Base-by-base conservation (phyloP, 2,329 filamentous ascomycete genomes). In the Trichoderma sp. region DNA sequence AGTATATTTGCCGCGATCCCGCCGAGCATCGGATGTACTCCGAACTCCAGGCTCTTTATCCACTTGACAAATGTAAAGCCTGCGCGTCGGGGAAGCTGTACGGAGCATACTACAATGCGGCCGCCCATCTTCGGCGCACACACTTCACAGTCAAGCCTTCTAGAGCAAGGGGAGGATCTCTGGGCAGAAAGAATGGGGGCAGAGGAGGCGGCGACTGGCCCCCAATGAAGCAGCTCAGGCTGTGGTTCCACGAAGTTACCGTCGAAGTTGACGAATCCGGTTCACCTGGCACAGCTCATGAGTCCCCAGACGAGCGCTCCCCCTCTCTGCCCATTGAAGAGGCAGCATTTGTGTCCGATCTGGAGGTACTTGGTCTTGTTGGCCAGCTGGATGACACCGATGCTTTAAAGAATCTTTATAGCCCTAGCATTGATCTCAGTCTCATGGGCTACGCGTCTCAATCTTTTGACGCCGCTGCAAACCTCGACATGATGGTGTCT, bases 21-120 rank as follows among this genome's bases (percentile, higher is more conserved):
- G 74, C 76, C 13, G 73, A 75, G 0, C 76, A 74, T 19, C 83
- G 83, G 8, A 75, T 83, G 3, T 72, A 74, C 21, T 78, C 80
- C 70, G 73, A 79, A 81, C 86, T 79, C 74, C 84, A 74, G 77
- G 88, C 81, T 79, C 85, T 86, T 81, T 86, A 80, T 64, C 90
- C 94, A 52, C 86, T 98, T 40, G 83, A 84, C 62, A 91, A 91
- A 73, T 97, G 94, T 87, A 97, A 97, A 80, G 88, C 92, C 59
- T 98, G 95, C 79, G 86, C 85, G 60, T 86, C 86, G 56, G 82
- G 86, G 68, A 97, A 97, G 83, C 86, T 88, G 70, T 98, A 98
- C 74, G 92, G 92, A 4, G 92, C 92, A 19, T 96, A 97, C 81
- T 97, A 98, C 81, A 98, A 98, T 75, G 95, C 94, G 0, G 94